Evolutionary conservation across 2,329 filamentous ascomycete species (phyloP).

Genomic region (Aspergillus sp.): DNA sequence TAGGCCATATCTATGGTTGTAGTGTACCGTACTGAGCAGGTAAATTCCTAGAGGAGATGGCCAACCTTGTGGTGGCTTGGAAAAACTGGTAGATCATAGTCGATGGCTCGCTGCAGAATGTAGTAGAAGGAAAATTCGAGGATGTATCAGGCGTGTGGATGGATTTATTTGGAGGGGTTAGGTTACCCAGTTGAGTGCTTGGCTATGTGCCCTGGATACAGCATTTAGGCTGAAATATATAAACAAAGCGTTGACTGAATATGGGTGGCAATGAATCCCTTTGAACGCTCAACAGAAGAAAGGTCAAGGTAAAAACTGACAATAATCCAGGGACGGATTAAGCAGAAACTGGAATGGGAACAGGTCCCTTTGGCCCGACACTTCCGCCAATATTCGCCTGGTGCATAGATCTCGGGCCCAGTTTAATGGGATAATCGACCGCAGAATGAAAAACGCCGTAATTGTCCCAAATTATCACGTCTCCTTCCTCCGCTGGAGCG

Average conservation of each 20-base stretch:
- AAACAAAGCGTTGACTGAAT: background rate
- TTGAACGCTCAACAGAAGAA: background rate
- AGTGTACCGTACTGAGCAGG: background rate
- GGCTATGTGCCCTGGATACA: too few relatives aligned
- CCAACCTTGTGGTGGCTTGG: background rate
- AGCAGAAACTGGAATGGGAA: background rate
- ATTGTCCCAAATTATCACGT: background rate
- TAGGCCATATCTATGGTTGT: too few relatives aligned
- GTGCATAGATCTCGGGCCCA: slow-evolving; percentile 5
- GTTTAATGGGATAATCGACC: background rate
- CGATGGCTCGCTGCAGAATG: background rate
- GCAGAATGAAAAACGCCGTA: background rate
- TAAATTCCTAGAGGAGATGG: background rate
- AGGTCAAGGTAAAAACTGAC: background rate
- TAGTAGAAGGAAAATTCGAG: background rate
- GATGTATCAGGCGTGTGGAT: background rate
- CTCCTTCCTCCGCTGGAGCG: background rate
- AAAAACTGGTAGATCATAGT: background rate
- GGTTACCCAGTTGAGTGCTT: too few relatives aligned
- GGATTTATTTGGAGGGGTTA: background rate
- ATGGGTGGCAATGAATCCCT: background rate
- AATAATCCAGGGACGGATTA: background rate
- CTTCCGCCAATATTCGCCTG: slow-evolving; percentile 6
- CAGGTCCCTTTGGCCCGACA: slow-evolving; percentile 1
- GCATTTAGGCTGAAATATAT: too few relatives aligned